Conservation (phyloP, 106 monocot species). For the Dendrobium huoshanense region DNA sequence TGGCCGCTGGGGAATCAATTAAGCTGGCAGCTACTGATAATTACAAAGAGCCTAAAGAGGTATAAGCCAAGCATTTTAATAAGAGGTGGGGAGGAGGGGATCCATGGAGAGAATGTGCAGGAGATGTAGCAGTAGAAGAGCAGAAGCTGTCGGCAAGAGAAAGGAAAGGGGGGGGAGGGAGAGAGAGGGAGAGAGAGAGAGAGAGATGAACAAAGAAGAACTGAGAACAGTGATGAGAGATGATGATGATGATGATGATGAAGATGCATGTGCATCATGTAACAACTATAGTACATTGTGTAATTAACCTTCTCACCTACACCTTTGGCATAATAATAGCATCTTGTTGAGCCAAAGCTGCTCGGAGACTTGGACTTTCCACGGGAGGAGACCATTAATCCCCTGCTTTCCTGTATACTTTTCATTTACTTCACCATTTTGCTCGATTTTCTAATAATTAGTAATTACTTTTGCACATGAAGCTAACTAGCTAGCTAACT, state of each 20-base stretch:
- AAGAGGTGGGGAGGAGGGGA: neutral
- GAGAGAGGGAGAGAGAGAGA: neutral
- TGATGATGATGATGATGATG: neutral
- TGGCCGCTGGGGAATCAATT: neutral
- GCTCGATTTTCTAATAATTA: too few relatives aligned
- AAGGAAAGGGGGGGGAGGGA: neutral
- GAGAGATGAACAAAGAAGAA: neutral
- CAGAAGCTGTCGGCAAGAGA: neutral
- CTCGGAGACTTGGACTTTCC: too few relatives aligned
- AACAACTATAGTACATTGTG: neutral
- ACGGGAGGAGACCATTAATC: too few relatives aligned
- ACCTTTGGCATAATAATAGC: neutral
- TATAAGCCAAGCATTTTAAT: neutral
- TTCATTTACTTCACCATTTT: too few relatives aligned
- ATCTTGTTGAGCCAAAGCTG: neutral
- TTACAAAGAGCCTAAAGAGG: slow-evolving; percentile 1
- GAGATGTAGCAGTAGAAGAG: neutral
- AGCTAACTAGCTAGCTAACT: too few relatives aligned
- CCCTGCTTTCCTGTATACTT: too few relatives aligned
- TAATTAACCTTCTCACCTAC: neutral
- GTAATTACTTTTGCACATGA: too few relatives aligned
- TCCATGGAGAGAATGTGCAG: slow-evolving; percentile 1
- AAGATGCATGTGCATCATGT: neutral
- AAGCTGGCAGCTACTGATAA: neutral
- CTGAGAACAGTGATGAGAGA: neutral